phyloP scores from a whole-genome alignment of 2,329 filamentous ascomycete genomes.

The Immersiporthe knoxdaviesiana region DNA sequence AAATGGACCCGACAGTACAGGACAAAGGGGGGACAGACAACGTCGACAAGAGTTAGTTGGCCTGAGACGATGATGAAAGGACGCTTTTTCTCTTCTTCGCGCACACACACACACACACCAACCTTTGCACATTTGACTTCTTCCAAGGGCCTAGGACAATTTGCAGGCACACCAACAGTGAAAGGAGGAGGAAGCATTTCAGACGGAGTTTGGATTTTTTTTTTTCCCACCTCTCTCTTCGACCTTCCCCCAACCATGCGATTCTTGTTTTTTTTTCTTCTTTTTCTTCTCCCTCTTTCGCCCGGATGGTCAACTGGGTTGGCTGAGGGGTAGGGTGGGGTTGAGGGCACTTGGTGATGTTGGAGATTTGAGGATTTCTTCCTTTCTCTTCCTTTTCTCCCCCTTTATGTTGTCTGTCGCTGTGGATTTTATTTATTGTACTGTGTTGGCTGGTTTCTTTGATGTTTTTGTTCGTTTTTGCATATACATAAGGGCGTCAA shows the following conservation, averaged over 20 bases:
- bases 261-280: too few species aligned
- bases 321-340: not conserved
- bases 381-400: not conserved
- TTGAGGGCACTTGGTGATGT: not conserved
- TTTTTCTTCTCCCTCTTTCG: not conserved
- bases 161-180: not conserved
- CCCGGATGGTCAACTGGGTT: slow-evolving; percentile 1
- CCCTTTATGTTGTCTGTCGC: not conserved
- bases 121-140: not conserved
- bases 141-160: not conserved
- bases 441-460: not conserved
- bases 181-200: slow-evolving; percentile 1
- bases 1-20: not conserved
- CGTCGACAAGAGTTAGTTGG: not conserved
- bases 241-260: not conserved
- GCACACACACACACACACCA: not conserved
- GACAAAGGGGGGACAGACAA: not conserved
- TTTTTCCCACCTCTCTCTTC: not conserved
- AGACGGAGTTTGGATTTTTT: not conserved
- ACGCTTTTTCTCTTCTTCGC: not conserved
- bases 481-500: slow-evolving; percentile 26
- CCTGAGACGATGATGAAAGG: not conserved
- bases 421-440: not conserved
- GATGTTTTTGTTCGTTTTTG: not conserved
- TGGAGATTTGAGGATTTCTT: not conserved